Percentiles rank a stretch among this genome's conserved stretches.
Evolutionary conservation across 257 asterid species (phyloP).

Genomic region (Ocimum tenuiflorum): DNA sequence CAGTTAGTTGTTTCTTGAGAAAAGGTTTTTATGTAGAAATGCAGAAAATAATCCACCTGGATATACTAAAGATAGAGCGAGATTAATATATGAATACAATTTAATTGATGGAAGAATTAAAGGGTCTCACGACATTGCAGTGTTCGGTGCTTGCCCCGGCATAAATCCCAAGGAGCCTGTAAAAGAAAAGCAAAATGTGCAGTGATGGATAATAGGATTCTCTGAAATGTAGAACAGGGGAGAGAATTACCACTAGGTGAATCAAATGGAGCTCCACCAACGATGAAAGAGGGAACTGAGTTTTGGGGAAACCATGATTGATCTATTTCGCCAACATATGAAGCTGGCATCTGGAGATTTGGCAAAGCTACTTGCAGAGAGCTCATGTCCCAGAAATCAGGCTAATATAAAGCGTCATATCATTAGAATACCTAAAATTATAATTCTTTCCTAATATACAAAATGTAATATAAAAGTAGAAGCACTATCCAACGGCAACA

Average conservation of each 20-base stretch:
- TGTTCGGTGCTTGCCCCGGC: constrained; percentile 47
- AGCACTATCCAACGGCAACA: not conserved
- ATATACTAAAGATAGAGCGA: not conserved
- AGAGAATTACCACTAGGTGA: constrained; percentile 26
- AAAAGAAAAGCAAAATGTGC: constrained; percentile 13
- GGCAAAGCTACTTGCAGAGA: constrained; percentile 73
- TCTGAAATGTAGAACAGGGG: not conserved
- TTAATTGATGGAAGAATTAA: constrained; percentile 4
- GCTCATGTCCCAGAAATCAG: constrained; percentile 71
- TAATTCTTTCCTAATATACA: not conserved
- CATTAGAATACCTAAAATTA: not conserved
- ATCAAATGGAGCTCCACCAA: constrained; percentile 33
- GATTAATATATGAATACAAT: not conserved
- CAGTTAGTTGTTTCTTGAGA: too few species aligned
- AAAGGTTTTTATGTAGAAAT: too few species aligned
- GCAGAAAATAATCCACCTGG: not conserved
- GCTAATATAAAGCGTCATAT: constrained; percentile 9
- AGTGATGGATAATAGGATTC: not conserved
- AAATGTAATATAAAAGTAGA: not conserved
- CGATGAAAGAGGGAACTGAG: constrained; percentile 36
- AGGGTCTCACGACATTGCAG: constrained; percentile 48
- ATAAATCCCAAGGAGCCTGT: constrained; percentile 58
- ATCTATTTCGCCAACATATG: constrained; percentile 43
- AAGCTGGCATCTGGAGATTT: constrained; percentile 36
- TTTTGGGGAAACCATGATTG: constrained; percentile 57